phyloP scores from a whole-genome alignment of 192 early-diverging fungal species.

The Coemansia sp. region DNA sequence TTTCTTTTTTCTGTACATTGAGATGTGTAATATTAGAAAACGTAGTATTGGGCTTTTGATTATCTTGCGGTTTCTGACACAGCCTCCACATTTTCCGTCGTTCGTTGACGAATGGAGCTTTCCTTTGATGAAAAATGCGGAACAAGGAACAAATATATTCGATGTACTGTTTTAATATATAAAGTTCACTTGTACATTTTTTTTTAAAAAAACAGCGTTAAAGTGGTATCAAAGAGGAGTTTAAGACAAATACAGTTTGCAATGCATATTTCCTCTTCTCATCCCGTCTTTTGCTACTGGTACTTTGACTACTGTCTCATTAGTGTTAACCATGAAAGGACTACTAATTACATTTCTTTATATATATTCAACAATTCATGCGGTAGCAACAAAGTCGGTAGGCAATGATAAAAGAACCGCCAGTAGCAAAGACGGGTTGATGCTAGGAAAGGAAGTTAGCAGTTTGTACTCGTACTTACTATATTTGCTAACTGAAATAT shows the following conservation, averaged over 20 bases:
- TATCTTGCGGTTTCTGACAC: neutral
- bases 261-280: neutral
- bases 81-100: neutral
- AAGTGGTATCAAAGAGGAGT: neutral
- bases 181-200: neutral
- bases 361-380: neutral
- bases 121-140: neutral
- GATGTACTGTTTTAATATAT: neutral
- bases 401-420: neutral
- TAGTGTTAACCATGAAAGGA: neutral
- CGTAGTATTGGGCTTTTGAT: neutral
- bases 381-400: neutral
- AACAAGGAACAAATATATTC: neutral
- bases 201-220: neutral
- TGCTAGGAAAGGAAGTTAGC: neutral
- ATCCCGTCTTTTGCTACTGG: neutral
- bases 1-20: no score
- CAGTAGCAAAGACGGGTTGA: neutral
- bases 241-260: neutral
- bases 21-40: neutral
- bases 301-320: neutral
- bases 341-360: neutral
- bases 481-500: constrained; percentile 7
- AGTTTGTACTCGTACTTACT: constrained; percentile 12
- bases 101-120: neutral